Percentiles rank a stretch among this genome's conserved stretches.
phyloP scores from a whole-genome alignment of 176 grass and related monocot species.

The Otatea glauca region DNA sequence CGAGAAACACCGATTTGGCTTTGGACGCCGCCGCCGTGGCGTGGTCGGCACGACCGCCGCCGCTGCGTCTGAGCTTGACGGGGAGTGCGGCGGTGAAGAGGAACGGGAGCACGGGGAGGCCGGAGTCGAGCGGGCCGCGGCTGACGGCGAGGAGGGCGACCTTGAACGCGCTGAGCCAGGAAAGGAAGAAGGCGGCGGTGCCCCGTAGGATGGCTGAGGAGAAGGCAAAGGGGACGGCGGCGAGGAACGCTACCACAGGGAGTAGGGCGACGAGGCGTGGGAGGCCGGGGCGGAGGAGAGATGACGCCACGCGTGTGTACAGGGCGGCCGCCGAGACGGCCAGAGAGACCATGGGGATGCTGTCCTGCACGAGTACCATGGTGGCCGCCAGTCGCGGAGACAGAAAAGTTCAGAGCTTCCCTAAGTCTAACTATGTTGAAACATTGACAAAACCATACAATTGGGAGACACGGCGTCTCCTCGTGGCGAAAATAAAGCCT shows the following conservation, averaged over 20 bases:
- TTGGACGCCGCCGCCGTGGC: neutral
- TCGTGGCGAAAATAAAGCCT: too few species aligned
- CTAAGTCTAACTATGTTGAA: too few species aligned
- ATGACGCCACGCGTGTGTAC: too few species aligned
- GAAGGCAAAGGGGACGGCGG: conserved; percentile 43
- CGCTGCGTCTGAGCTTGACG: conserved; percentile 14
- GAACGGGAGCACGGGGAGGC: conserved; percentile 31
- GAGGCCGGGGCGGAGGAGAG: neutral
- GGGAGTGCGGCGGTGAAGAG: conserved; percentile 36
- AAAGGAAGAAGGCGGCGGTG: conserved; percentile 53
- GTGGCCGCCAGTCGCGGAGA: too few species aligned
- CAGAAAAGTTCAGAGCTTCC: too few species aligned
- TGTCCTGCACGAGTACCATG: too few species aligned
- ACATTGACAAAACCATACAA: too few species aligned
- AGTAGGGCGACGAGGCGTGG: conserved; percentile 43
- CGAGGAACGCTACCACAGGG: conserved; percentile 40
- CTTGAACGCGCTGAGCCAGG: conserved; percentile 63
- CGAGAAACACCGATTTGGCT: conserved; percentile 19
- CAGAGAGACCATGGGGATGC: too few species aligned
- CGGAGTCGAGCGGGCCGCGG: conserved; percentile 41
- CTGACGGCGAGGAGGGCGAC: conserved; percentile 47
- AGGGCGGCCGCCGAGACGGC: too few species aligned
- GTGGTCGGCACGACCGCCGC: neutral
- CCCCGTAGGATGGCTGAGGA: neutral
- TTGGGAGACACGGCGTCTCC: too few species aligned